Percentiles rank a stretch among this genome's conserved stretches.
Evolutionary conservation across 352 stramenopile genomes (phyloP).

Genomic region (Pythium dissotocum): DNA sequence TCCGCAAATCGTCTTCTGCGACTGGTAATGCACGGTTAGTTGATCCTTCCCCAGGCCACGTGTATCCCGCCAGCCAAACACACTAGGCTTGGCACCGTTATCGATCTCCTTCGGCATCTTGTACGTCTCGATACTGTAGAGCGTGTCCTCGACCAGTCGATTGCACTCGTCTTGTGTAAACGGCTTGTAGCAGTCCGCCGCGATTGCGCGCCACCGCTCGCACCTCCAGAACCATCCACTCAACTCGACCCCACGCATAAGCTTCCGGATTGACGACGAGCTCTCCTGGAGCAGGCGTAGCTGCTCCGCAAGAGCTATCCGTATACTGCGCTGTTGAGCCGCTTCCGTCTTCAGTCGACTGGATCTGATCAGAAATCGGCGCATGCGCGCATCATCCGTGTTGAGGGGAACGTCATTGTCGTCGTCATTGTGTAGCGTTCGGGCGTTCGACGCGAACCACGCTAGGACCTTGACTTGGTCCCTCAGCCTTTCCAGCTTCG

Average conservation of each 20-base stretch:
- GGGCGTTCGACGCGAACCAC: background rate
- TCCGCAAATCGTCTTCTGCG: background rate
- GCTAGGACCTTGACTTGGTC: background rate
- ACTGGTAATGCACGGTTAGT: background rate
- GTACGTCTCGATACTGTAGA: background rate
- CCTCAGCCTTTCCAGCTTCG: too few relatives aligned
- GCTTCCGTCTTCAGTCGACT: background rate
- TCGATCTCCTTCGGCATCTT: background rate
- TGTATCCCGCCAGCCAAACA: background rate
- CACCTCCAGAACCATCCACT: conserved; percentile 14
- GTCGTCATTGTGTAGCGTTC: too few relatives aligned
- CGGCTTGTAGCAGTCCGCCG: conserved; percentile 7
- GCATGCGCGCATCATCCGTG: background rate
- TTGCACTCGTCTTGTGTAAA: background rate
- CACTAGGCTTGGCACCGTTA: background rate
- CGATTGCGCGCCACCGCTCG: conserved; percentile 11
- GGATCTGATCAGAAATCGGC: background rate
- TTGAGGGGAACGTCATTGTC: too few relatives aligned
- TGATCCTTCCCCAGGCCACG: background rate
- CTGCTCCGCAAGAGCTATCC: background rate
- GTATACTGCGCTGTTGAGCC: background rate
- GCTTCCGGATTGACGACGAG: background rate
- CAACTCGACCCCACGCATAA: conserved; percentile 1
- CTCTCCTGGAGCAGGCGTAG: background rate
- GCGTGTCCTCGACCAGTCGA: background rate